Evolutionary conservation across 495 filamentous ascomycete genomes (phyloP).

Genomic region (Aspergillus nanangensis): DNA sequence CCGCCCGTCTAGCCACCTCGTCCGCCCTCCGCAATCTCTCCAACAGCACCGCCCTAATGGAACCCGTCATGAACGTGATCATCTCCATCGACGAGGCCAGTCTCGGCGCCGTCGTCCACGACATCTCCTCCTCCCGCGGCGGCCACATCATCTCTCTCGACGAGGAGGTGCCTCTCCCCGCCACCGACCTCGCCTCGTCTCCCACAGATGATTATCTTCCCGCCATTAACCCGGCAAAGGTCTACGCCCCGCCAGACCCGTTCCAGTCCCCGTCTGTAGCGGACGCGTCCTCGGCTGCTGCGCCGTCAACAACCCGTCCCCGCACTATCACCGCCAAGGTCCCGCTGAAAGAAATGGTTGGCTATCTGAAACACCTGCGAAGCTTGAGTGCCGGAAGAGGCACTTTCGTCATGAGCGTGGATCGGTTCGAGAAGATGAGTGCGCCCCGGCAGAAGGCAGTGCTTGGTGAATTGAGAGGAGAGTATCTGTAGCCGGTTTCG

Average conservation of each 20-base stretch:
- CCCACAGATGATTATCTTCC: constrained; percentile 23
- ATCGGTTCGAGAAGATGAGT: constrained; percentile 83
- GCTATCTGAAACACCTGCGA: constrained; percentile 86
- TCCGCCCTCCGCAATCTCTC: constrained; percentile 54
- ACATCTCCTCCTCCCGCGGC: constrained; percentile 76
- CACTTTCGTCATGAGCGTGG: constrained; percentile 86
- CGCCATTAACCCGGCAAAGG: constrained; percentile 59
- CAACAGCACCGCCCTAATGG: constrained; percentile 63
- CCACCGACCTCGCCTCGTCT: constrained; percentile 17
- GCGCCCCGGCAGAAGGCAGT: constrained; percentile 57
- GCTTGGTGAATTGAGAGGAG: constrained; percentile 45
- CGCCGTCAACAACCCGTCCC: constrained; percentile 30
- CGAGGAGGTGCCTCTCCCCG: constrained; percentile 44
- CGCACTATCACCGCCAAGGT: constrained; percentile 76
- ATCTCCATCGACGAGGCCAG: constrained; percentile 79
- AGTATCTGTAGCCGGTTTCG: constrained; percentile 13
- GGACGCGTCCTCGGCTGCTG: constrained; percentile 15
- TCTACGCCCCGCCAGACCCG: constrained; percentile 84
- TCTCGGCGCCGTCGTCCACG: constrained; percentile 83
- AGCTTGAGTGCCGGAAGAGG: constrained; percentile 86
- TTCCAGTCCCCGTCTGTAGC: constrained; percentile 50
- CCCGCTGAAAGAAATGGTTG: constrained; percentile 94
- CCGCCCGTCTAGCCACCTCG: constrained; percentile 67
- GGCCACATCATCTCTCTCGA: constrained; percentile 81
- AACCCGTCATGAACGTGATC: constrained; percentile 84